Percentiles rank a stretch among this genome's conserved stretches.
Conservation (phyloP, 2,329 filamentous ascomycete species). For the Zymoseptoria crescenta region DNA sequence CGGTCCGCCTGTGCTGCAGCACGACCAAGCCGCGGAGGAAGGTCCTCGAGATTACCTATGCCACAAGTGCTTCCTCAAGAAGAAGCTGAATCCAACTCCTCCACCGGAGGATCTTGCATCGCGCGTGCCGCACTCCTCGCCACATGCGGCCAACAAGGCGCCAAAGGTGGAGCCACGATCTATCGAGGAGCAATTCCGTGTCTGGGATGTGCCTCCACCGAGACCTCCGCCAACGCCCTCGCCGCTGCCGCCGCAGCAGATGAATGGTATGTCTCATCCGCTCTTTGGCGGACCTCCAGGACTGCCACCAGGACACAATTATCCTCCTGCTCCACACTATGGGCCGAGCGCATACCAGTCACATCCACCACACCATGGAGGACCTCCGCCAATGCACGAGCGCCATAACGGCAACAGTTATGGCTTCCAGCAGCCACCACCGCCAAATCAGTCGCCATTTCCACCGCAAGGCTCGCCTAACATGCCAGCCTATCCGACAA, state of each 20-base stretch:
- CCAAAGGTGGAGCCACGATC: slow-evolving; percentile 8
- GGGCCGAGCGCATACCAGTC: slow-evolving; percentile 20
- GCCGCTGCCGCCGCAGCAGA: slow-evolving; percentile 8
- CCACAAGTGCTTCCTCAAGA: slow-evolving; percentile 43
- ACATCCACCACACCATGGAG: slow-evolving; percentile 4
- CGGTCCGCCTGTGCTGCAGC: slow-evolving; percentile 9
- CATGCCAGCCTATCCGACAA: not conserved
- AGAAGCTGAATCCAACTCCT: slow-evolving; percentile 32
- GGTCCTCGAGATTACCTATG: slow-evolving; percentile 32
- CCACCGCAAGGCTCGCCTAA: slow-evolving; percentile 6
- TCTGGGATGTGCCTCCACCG: slow-evolving; percentile 23
- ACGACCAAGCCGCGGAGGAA: slow-evolving; percentile 6
- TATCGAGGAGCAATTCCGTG: slow-evolving; percentile 20
- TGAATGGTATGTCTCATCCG: slow-evolving; percentile 4
- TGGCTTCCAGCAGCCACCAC: slow-evolving; percentile 12
- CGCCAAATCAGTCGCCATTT: slow-evolving; percentile 9
- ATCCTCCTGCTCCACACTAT: slow-evolving; percentile 11
- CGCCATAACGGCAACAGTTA: slow-evolving; percentile 19
- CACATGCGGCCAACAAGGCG: slow-evolving; percentile 2
- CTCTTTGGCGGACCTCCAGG: not conserved
- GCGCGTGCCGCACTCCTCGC: slow-evolving; percentile 2
- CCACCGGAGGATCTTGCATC: slow-evolving; percentile 27
- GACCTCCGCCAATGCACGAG: slow-evolving; percentile 17
- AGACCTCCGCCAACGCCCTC: slow-evolving; percentile 9
- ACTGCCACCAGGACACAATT: not conserved